These are phyloP conservation scores for Mycena indigotica DNA, from an alignment of 768 basidiomycete species.

Conservation along the genomic window DNA sequence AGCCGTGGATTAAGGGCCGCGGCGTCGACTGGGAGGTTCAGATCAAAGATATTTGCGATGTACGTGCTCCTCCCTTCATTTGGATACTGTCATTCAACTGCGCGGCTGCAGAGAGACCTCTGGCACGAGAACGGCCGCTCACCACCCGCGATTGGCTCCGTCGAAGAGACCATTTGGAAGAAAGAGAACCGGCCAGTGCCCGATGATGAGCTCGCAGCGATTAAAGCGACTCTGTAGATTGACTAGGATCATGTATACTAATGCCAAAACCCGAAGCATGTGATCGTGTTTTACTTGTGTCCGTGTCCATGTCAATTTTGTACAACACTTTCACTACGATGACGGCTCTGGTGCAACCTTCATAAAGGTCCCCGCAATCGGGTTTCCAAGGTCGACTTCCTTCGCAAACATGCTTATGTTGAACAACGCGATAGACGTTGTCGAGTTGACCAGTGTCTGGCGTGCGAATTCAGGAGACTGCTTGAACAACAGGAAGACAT, in stretches of 20 bases:
- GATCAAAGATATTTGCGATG: slow-evolving; percentile 14
- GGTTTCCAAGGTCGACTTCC: slow-evolving; percentile 19
- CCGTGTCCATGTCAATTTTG: too few relatives aligned
- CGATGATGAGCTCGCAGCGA: slow-evolving; percentile 9
- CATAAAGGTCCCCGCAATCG: slow-evolving; percentile 54
- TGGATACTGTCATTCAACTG: too few relatives aligned
- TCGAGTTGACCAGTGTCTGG: slow-evolving; percentile 43
- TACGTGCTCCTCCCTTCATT: neutral
- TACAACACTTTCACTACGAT: too few relatives aligned
- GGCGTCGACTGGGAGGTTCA: slow-evolving; percentile 24
- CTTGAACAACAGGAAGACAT: slow-evolving; percentile 49
- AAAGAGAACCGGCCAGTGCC: slow-evolving; percentile 16
- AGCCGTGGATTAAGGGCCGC: slow-evolving; percentile 19
- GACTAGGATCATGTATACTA: too few relatives aligned
- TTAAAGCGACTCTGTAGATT: slow-evolving; percentile 7
- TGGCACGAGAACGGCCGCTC: slow-evolving; percentile 17
- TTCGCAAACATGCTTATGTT: slow-evolving; percentile 47
- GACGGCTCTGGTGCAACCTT: slow-evolving; percentile 36
- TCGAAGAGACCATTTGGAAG: slow-evolving; percentile 19
- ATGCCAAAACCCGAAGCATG: too few relatives aligned
- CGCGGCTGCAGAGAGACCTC: slow-evolving; percentile 6
- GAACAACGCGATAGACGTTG: slow-evolving; percentile 38
- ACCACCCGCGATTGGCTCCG: slow-evolving; percentile 6
- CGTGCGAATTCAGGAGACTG: slow-evolving; percentile 43
- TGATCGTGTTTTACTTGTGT: too few relatives aligned